phyloP scores from a whole-genome alignment of 768 basidiomycete genomes.

The Holtermannia corniformis region DNA sequence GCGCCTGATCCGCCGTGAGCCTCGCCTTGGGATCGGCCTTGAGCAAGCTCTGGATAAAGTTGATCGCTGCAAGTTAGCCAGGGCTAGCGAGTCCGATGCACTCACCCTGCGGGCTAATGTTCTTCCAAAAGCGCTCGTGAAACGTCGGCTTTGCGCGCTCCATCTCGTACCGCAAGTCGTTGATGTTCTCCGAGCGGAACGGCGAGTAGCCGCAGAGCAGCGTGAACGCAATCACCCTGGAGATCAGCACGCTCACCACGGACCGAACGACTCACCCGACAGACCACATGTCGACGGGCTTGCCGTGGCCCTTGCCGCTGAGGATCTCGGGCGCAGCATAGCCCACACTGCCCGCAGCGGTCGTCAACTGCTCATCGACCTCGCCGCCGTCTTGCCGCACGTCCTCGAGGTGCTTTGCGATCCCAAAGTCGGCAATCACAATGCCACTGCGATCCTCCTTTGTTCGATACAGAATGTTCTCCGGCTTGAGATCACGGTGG shows the following conservation, averaged over 20 bases:
- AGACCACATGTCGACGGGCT: conserved; percentile 89
- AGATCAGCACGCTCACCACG: not conserved
- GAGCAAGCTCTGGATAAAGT: conserved; percentile 65
- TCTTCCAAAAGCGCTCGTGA: conserved; percentile 90
- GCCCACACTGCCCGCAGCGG: conserved; percentile 52
- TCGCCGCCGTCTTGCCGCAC: not conserved
- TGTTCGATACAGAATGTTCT: conserved; percentile 89
- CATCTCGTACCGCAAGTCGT: conserved; percentile 72
- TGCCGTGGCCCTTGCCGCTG: conserved; percentile 71
- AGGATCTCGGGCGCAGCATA: conserved; percentile 69
- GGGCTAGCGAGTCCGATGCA: conserved; percentile 1
- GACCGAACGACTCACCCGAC: conserved; percentile 57
- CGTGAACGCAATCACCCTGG: conserved; percentile 86
- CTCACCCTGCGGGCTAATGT: conserved; percentile 66
- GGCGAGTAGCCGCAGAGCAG: conserved; percentile 91
- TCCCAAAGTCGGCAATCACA: conserved; percentile 95
- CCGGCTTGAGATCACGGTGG: conserved; percentile 93
- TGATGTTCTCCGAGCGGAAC: conserved; percentile 73
- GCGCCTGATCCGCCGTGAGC: conserved; percentile 63
- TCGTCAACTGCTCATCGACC: conserved; percentile 30
- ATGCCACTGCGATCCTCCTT: conserved; percentile 66
- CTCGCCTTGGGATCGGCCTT: conserved; percentile 61
- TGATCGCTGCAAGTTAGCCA: conserved; percentile 54
- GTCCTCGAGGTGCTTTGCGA: conserved; percentile 44
- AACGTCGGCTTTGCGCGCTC: conserved; percentile 75